Evolutionary conservation across 495 filamentous ascomycete genomes (phyloP), one percentile per base, ranked within the genome.

Genomic region (Aspergillus haitiensis): DNA sequence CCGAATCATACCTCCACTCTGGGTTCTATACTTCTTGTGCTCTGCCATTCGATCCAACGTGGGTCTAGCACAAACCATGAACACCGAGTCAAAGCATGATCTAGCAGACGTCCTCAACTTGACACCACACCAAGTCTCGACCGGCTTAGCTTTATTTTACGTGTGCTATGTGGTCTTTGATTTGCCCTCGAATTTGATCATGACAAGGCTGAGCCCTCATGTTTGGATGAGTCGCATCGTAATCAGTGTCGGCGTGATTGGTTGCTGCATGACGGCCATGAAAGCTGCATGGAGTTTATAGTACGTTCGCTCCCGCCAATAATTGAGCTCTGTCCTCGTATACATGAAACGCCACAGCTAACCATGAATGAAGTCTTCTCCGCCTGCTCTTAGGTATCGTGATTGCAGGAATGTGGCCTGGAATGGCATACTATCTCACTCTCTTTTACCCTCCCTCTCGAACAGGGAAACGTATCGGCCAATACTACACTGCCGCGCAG

Each of bases 171-270:
- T 96, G 59, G 70, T 93, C 50, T 94, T 94, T 64, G 92, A 96
- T 71, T 76, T 93, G 48, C 93, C 93, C 0, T 93, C 91, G 6
- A 96, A 96, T 70, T 78, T 97, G 63, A 76, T 93, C 67, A 96
- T 96, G 92, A 91, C 87, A 51, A 83, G 81, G 42, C 76, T 96
- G 4, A 90, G 89, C 60, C 92, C 92, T 2, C 88, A 90, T 52
- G 85, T 92, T 6, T 97, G 92, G 91, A 93, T 97, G 91, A 88
- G 89, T 57, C 82, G 92, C 52, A 96, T 97, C 67, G 92, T 96
- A 45, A 81, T 94, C 49, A 89, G 90, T 39, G 92, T 95, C 13
- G 91, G 92, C 7, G 72, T 96, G 42, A 88, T 94, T 50, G 92
- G 92, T 1, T 81, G 82, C 52, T 94, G 90, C 62, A 89, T 95